Base-by-base conservation (phyloP, 2,329 filamentous ascomycete genomes). In the Pseudogymnoascus sp. region DNA sequence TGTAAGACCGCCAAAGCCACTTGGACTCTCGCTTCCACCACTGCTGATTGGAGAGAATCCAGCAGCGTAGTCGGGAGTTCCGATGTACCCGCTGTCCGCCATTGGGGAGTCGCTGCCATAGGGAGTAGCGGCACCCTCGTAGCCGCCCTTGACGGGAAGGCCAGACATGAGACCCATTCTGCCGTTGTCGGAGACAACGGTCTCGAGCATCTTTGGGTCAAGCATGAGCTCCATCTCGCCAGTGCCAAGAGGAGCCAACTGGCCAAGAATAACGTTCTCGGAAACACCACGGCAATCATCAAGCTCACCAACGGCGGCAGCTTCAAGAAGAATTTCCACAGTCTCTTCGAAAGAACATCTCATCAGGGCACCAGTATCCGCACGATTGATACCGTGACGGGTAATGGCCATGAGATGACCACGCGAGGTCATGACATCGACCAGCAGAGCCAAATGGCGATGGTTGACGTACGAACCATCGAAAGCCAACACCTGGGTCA, bases 381-480 rank as follows among this genome's bases (percentile, higher is more conserved):
- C 91, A 71, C 95, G 88, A 80, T 99, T 99, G 80, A 99, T 99
- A 78, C 95, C 95, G 74, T 99, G 95, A 77, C 95, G 90, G 63
- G 95, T 99, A 67, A 99, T 93, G 12, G 95, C 93, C 76, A 96
- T 96, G 72, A 99, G 88, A 71, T 89, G 88, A 68, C 95, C 95
- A 71, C 95, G 86, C 71, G 96, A 92, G 28, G 93, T 97, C 95
- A 99, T 99, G 67, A 99, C 91, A 78, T 99, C 95, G 68, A 96
- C 92, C 62, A 99, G 83, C 37, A 99, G 85, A 59, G 93, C 90
- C 80, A 99, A 87, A 80, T 99, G 95, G 72, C 95, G 92, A 78
- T 97, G 92, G 76, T 99, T 99, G 83, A 99, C 95, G 75, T 99
- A 99, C 12, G 95, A 97, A 84, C 96, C 96, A 74, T 97, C 95